Base-by-base conservation (phyloP, 1,139 yeast species). In the Yamadazyma sp. region DNA sequence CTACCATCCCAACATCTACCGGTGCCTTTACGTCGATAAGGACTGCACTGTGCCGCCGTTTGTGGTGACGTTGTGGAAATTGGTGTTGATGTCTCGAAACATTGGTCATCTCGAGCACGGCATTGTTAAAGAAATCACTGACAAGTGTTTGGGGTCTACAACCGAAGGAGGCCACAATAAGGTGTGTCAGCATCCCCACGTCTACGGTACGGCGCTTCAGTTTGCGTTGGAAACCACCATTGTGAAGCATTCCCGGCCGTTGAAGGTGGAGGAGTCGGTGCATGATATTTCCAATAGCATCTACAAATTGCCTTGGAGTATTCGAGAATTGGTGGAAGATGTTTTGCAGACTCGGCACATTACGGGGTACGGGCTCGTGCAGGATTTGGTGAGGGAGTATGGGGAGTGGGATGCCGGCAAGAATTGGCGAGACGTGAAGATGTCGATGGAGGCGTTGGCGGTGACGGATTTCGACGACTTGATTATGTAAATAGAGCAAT, bases 1-100 rank as follows among this genome's bases (percentile, higher is more conserved):
- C 25, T 46, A 56, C 9, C 86, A 80, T 52, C 80, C 85, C 1
- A 78, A 79, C 47, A 73, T 80, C 13, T 75, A 56, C 47, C 59
- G 84, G 39, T 59, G 68, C 23, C 35, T 73, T 3, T 61, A 52
- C 47, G 54, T 69, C 29, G 62, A 61, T 13, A 45, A 50, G 20
- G 45, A 52, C 15, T 35, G 51, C 20, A 60, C 61, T 3, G 55
- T 62, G 1, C 68, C 71, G 0, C 42, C 45, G 8, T 61, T 71
- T 35, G 44, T 74, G 6, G 45, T 54, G 5, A 43, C 48, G 2
- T 52, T 74, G n/a, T 46, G 72, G 33, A 60, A 61, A 26, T 54
- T 68, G 4, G 53, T 64, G 6, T 51, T 68, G 26, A 48, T 62
- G n/a, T 56, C 67, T 57, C 54, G 56, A 33, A 71, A 71, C 45